phyloP scores from a whole-genome alignment of 495 filamentous ascomycete species.

The Baudoinia panamericana region DNA sequence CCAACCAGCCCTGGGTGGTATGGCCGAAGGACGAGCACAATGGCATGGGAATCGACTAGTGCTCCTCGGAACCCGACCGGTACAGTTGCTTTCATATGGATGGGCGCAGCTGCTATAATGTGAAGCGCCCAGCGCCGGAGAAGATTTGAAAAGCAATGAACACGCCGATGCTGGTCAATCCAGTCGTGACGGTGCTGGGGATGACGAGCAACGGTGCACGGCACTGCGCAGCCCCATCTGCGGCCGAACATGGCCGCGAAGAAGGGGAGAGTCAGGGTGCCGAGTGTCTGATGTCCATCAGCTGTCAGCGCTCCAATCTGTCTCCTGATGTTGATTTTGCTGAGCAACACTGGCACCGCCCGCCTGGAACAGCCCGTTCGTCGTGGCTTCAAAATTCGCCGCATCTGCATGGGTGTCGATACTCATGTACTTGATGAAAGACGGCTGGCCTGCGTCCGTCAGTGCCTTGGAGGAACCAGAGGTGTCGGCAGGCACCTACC shows the following conservation, averaged over 20 bases:
- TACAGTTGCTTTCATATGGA: slow-evolving; percentile 18
- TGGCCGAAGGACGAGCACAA: slow-evolving; percentile 20
- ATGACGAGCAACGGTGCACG: slow-evolving; percentile 16
- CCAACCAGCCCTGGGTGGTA: slow-evolving; percentile 17
- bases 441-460: slow-evolving; percentile 20
- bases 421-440: slow-evolving; percentile 24
- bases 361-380: slow-evolving; percentile 24
- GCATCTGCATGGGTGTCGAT: slow-evolving; percentile 22
- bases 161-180: slow-evolving; percentile 27
- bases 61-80: slow-evolving; percentile 16
- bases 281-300: too few species aligned
- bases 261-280: slow-evolving; percentile 7
- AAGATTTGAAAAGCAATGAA: slow-evolving; percentile 38
- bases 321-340: too few species aligned
- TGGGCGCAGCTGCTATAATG: slow-evolving; percentile 20
- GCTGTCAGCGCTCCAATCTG: too few species aligned
- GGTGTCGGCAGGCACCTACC: slow-evolving; percentile 9
- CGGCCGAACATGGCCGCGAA: slow-evolving; percentile 1
- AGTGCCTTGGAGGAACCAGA: too few species aligned
- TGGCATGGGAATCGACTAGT: slow-evolving; percentile 17
- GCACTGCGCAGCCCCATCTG: slow-evolving; percentile 4
- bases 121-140: slow-evolving; percentile 28
- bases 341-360: slow-evolving; percentile 23
- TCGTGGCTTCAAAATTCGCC: slow-evolving; percentile 20
- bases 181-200: slow-evolving; percentile 22